A percentile compares a stretch with the other conserved stretches of the same genome.
Conservation (phyloP, 1,284 basidiomycete species). For the Heterobasidion occidentale region DNA sequence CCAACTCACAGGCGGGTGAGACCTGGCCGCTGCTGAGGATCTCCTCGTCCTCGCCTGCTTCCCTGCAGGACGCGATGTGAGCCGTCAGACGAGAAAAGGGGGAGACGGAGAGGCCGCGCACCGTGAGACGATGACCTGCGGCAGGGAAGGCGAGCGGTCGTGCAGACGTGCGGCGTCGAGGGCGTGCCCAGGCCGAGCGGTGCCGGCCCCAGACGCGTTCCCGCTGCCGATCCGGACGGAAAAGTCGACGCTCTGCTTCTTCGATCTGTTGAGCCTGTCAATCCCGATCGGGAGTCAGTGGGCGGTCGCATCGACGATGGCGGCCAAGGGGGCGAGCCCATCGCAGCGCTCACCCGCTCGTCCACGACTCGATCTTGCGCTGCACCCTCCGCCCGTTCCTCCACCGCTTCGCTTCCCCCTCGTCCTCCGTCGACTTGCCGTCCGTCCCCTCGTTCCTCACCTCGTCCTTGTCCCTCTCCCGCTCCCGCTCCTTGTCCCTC, state of each 20-base stretch:
- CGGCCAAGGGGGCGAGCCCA: background rate
- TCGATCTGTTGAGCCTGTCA: conserved; percentile 22
- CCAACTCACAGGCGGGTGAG: conserved; percentile 53
- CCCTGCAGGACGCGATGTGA: conserved; percentile 14
- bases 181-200: background rate
- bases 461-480: conserved; percentile 22
- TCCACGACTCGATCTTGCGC: conserved; percentile 64
- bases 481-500: conserved; percentile 25
- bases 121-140: conserved; percentile 28
- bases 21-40: conserved; percentile 65
- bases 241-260: conserved; percentile 30
- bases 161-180: too few relatives aligned
- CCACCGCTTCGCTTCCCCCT: conserved; percentile 24
- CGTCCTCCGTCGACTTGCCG: conserved; percentile 27
- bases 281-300: background rate
- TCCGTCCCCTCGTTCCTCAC: conserved; percentile 28
- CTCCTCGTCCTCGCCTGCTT: conserved; percentile 49
- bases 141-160: conserved; percentile 19
- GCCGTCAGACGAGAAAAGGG: background rate
- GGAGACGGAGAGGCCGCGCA: conserved; percentile 11
- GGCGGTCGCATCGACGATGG: too few relatives aligned
- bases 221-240: conserved; percentile 16
- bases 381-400: conserved; percentile 37
- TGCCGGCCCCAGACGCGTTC: conserved; percentile 4
- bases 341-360: conserved; percentile 38